Evolutionary conservation across 106 monocot genomes (phyloP).

Genomic region (Dioscorea alata): DNA sequence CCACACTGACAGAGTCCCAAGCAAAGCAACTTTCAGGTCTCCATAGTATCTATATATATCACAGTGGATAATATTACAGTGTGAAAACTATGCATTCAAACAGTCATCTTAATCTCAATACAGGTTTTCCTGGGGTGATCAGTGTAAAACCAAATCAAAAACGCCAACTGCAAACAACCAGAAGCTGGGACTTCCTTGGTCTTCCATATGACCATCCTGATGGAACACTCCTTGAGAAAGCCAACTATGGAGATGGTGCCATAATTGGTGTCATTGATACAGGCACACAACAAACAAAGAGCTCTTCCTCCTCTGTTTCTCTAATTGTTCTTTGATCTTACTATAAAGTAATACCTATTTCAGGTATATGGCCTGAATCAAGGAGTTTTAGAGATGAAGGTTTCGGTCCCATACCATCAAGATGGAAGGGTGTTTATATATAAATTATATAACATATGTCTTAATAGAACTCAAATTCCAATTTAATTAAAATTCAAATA

Average conservation of each 20-base stretch:
- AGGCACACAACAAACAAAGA: neutral
- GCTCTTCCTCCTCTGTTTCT: too few relatives aligned
- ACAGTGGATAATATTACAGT: neutral
- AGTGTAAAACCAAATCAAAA: neutral
- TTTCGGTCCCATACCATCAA: slow-evolving; percentile 10
- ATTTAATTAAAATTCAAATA: too few relatives aligned
- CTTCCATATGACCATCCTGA: neutral
- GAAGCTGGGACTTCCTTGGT: slow-evolving; percentile 10
- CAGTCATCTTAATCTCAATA: too few relatives aligned
- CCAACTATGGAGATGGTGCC: neutral
- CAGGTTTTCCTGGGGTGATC: slow-evolving; percentile 1
- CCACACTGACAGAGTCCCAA: slow-evolving; percentile 41
- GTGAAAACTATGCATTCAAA: too few relatives aligned
- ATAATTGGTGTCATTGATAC: slow-evolving; percentile 13
- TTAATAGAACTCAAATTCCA: too few relatives aligned
- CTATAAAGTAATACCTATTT: neutral
- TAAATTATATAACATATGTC: too few relatives aligned
- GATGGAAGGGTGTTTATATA: slow-evolving; percentile 54
- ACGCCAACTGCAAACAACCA: neutral
- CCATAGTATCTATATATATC: too few relatives aligned
- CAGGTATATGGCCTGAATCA: slow-evolving; percentile 48
- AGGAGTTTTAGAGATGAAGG: slow-evolving; percentile 21
- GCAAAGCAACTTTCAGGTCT: slow-evolving; percentile 19
- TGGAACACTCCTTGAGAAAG: neutral
- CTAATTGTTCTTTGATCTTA: neutral